These are phyloP conservation scores for Exophiala mesophila DNA, from an alignment of 2,329 filamentous ascomycete genomes.

Conservation along the genomic window DNA sequence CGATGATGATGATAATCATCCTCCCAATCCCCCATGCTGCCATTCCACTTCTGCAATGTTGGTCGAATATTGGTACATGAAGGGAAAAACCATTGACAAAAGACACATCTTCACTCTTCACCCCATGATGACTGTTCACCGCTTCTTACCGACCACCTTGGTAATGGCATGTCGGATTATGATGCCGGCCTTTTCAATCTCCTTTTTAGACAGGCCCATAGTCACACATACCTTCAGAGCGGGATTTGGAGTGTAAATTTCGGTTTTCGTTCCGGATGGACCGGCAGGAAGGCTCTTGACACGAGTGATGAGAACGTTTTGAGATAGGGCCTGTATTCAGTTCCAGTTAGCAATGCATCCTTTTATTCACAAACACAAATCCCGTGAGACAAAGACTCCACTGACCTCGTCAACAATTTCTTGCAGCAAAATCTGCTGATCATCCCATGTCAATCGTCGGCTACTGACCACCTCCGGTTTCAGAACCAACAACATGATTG, in stretches of 20 bases:
- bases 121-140: too few species aligned
- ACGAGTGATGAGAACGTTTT: slow-evolving; percentile 83
- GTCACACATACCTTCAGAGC: slow-evolving; percentile 90
- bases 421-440: slow-evolving; percentile 79
- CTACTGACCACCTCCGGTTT: slow-evolving; percentile 76
- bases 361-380: too few species aligned
- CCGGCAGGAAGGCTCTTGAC: slow-evolving; percentile 72
- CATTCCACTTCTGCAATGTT: too few species aligned
- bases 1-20: too few species aligned
- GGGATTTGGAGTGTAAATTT: slow-evolving; percentile 62
- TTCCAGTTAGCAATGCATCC: slow-evolving; percentile 7
- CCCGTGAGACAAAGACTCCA: slow-evolving; percentile 12
- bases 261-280: slow-evolving; percentile 58
- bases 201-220: slow-evolving; percentile 81
- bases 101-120: too few species aligned
- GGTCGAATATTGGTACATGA: too few species aligned
- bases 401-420: slow-evolving; percentile 95
- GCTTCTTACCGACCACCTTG: slow-evolving; percentile 68
- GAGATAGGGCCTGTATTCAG: slow-evolving; percentile 63
- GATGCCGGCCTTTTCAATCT: slow-evolving; percentile 88
- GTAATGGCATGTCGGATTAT: slow-evolving; percentile 88
- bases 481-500: slow-evolving; percentile 74
- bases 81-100: too few species aligned
- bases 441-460: slow-evolving; percentile 62
- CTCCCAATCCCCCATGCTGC: too few species aligned